phyloP scores from a whole-genome alignment of 257 asterid genomes.

The Solanum sejunctum region DNA sequence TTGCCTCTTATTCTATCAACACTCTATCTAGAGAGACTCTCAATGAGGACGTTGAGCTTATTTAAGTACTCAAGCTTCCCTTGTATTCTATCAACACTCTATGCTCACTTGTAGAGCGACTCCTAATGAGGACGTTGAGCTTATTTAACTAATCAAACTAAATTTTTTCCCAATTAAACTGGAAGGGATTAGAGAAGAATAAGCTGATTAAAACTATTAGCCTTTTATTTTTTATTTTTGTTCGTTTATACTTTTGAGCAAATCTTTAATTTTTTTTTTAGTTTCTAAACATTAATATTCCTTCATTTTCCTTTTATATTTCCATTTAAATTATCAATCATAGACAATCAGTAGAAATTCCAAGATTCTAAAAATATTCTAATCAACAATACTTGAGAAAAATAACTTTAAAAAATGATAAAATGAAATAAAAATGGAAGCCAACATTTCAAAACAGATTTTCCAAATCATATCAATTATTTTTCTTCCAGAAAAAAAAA shows the following conservation, averaged over 20 bases:
- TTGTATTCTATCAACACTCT: too few relatives aligned
- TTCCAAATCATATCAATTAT: background rate
- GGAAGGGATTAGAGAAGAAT: background rate
- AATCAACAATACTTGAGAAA: background rate
- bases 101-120: too few relatives aligned
- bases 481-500: background rate
- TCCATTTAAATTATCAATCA: background rate
- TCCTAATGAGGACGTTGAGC: background rate
- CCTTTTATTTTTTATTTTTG: background rate
- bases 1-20: too few relatives aligned
- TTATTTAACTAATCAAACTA: too few relatives aligned
- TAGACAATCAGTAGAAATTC: background rate
- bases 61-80: too few relatives aligned
- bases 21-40: too few relatives aligned
- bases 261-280: background rate
- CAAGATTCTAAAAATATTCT: background rate
- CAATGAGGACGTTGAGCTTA: background rate
- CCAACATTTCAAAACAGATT: background rate
- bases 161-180: too few relatives aligned
- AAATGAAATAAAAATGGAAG: background rate
- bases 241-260: background rate
- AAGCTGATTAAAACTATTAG: too few relatives aligned
- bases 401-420: background rate
- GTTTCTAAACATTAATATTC: background rate
- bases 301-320: constrained; percentile 3